phyloP scores from a whole-genome alignment of 257 asterid species.

The Apocynum venetum region DNA sequence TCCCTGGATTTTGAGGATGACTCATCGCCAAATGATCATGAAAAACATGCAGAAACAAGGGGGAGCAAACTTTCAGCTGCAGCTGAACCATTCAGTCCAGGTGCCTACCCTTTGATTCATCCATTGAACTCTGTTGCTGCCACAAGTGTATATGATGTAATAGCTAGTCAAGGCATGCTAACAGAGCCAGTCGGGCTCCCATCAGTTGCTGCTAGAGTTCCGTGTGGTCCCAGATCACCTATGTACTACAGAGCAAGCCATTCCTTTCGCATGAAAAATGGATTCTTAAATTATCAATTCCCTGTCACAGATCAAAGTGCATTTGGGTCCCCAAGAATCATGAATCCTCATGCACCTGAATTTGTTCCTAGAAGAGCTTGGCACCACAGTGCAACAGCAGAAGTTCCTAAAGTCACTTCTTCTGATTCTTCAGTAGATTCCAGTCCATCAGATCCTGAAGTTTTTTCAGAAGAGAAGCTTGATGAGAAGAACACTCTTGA shows the following conservation, averaged over 20 bases:
- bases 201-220: conserved; percentile 84
- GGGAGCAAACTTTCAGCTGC: conserved; percentile 95
- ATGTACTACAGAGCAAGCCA: conserved; percentile 68
- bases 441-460: conserved; percentile 29
- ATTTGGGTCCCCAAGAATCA: conserved; percentile 40
- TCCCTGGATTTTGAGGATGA: conserved; percentile 44
- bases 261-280: conserved; percentile 51
- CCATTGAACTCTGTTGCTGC: conserved; percentile 39
- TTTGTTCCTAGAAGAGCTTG: conserved; percentile 70
- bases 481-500: conserved; percentile 31
- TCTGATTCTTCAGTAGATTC: conserved; percentile 45
- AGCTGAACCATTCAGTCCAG: conserved; percentile 90
- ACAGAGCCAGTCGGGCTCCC: conserved; percentile 65
- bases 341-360: conserved; percentile 98
- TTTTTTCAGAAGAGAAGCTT: conserved; percentile 39
- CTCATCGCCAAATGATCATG: conserved; percentile 40
- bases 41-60: conserved; percentile 50
- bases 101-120: conserved; percentile 49
- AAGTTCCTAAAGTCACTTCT: conserved; percentile 40
- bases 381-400: conserved; percentile 40
- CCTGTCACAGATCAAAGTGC: conserved; percentile 45
- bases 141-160: conserved; percentile 59
- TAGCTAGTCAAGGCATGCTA: conserved; percentile 54
- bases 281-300: conserved; percentile 49
- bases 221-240: conserved; percentile 91